These are phyloP conservation scores for Aspergillus ruber DNA, from an alignment of 2,329 filamentous ascomycete species.

Conservation along the genomic window DNA sequence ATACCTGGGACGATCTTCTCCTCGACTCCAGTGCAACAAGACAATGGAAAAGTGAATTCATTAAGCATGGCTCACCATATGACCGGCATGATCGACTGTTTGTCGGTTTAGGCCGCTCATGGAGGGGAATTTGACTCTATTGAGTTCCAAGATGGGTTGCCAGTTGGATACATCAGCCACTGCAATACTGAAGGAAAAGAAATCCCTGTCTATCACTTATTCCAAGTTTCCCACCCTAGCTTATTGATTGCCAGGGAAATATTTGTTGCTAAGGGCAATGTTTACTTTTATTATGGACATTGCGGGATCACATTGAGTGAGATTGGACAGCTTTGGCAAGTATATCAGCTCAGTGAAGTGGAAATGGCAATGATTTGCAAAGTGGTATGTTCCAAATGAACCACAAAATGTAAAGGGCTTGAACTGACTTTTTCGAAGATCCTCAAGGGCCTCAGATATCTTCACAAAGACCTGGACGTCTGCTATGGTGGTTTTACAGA, in stretches of 20 bases:
- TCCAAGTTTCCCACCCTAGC: not conserved
- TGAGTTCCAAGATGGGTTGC: not conserved
- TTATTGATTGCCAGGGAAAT: too few relatives aligned
- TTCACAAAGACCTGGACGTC: constrained; percentile 5
- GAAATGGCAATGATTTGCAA: constrained; percentile 1
- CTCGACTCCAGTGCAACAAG: not conserved
- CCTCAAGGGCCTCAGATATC: constrained; percentile 6
- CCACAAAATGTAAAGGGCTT: not conserved
- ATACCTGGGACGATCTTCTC: not conserved
- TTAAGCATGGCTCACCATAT: not conserved
- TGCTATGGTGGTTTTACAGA: constrained; percentile 2
- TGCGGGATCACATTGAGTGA: not conserved
- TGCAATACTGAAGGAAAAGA: not conserved
- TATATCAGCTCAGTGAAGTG: constrained; percentile 1
- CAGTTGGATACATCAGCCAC: not conserved
- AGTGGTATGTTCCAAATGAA: not conserved
- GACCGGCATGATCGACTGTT: not conserved
- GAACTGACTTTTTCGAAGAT: not conserved
- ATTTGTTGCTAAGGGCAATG: too few relatives aligned
- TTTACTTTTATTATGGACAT: not conserved
- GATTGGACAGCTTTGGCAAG: not conserved
- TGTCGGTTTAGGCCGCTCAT: not conserved
- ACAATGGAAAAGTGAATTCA: not conserved
- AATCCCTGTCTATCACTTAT: not conserved
- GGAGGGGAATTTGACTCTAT: not conserved